Conservation (phyloP, 352 stramenopile species). For the Phytophthora sp. region DNA sequence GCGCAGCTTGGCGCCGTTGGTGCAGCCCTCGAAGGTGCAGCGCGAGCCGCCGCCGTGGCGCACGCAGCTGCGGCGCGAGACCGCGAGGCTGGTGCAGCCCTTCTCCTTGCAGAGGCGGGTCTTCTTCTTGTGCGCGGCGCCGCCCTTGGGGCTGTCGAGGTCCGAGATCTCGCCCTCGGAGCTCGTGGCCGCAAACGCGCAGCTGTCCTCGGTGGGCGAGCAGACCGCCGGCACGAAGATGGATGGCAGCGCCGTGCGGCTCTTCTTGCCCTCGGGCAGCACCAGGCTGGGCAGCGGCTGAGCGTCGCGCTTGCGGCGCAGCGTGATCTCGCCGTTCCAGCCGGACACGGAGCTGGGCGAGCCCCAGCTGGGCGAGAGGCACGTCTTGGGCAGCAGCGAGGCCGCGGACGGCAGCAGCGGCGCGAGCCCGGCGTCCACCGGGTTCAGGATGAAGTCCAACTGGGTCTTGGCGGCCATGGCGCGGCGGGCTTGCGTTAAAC, state of each 20-base stretch:
- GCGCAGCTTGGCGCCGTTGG: conserved; percentile 74
- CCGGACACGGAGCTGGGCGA: conserved; percentile 31
- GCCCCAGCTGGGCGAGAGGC: conserved; percentile 35
- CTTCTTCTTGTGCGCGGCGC: conserved; percentile 41
- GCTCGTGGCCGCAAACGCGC: conserved; percentile 19
- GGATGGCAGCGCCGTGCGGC: conserved; percentile 19
- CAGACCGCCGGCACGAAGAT: conserved; percentile 22
- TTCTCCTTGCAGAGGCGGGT: conserved; percentile 67
- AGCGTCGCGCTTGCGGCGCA: conserved; percentile 16
- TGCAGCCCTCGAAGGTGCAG: conserved; percentile 61
- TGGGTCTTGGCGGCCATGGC: conserved; percentile 42
- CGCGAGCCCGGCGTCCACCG: conserved; percentile 1
- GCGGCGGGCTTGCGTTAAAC: conserved; percentile 11
- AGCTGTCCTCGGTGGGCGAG: conserved; percentile 21
- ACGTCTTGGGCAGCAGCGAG: conserved; percentile 8
- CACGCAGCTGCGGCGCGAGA: conserved; percentile 63
- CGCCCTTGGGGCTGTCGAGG: conserved; percentile 28
- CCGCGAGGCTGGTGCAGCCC: conserved; percentile 67
- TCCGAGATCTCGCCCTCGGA: conserved; percentile 42
- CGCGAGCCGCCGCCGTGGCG: conserved; percentile 64
- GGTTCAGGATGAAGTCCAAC: conserved; percentile 27
- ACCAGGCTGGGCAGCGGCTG: conserved; percentile 5
- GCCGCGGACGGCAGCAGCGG: conserved; percentile 6
- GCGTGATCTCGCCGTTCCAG: conserved; percentile 27
- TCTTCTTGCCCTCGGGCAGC: conserved; percentile 16